phyloP scores from a whole-genome alignment of 257 asterid species.

The Solanum arcanum region DNA sequence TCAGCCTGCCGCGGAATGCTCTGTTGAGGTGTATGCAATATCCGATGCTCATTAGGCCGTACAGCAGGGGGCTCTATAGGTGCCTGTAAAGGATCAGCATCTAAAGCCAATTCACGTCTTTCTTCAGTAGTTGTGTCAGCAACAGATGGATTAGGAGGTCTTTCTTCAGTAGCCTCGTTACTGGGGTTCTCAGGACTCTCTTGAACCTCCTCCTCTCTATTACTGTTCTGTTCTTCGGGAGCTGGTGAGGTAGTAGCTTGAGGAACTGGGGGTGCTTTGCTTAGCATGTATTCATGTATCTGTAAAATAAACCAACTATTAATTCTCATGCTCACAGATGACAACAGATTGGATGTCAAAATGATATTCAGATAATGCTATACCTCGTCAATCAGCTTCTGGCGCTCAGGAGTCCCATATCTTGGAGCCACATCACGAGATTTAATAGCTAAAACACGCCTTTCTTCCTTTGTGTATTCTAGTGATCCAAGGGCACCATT shows the following conservation, averaged over 20 bases:
- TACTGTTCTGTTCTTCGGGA: slow-evolving; percentile 19
- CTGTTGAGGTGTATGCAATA: slow-evolving; percentile 23
- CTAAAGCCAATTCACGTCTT: slow-evolving; percentile 18
- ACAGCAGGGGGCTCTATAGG: slow-evolving; percentile 16
- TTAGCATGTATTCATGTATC: slow-evolving; percentile 77
- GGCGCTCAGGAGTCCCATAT: slow-evolving; percentile 64
- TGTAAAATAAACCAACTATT: slow-evolving; percentile 4
- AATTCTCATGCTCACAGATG: background rate
- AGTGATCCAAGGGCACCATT: slow-evolving; percentile 87
- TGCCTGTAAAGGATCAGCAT: slow-evolving; percentile 25
- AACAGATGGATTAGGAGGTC: slow-evolving; percentile 11
- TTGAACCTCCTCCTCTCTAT: slow-evolving; percentile 17
- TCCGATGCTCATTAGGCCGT: slow-evolving; percentile 21
- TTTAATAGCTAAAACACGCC: slow-evolving; percentile 64
- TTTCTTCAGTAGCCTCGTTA: slow-evolving; percentile 24
- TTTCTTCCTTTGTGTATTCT: slow-evolving; percentile 73
- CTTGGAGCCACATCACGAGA: slow-evolving; percentile 66
- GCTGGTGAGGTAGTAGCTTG: slow-evolving; percentile 18
- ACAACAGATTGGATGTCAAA: background rate
- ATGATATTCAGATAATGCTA: background rate
- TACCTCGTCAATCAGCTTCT: slow-evolving; percentile 77
- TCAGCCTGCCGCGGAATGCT: slow-evolving; percentile 41
- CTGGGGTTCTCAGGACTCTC: slow-evolving; percentile 14
- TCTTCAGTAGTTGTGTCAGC: slow-evolving; percentile 23
- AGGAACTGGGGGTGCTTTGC: slow-evolving; percentile 55